Evolutionary conservation across 257 asterid species (phyloP).

Genomic region (Solanum medicagineum): DNA sequence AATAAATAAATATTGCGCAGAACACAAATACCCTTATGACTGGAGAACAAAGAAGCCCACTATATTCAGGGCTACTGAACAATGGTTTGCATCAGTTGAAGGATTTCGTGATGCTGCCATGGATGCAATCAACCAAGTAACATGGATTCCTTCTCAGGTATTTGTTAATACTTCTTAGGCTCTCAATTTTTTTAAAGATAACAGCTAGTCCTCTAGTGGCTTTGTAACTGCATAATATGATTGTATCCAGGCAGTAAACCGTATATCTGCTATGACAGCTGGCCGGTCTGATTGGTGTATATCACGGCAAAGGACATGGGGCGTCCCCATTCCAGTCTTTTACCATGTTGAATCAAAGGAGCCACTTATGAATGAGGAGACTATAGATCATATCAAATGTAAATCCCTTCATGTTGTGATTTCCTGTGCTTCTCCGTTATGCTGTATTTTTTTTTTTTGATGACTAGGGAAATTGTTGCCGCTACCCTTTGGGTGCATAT

Average conservation of each 20-base stretch:
- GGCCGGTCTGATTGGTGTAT: conserved; percentile 98
- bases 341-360: conserved; percentile 76
- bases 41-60: conserved; percentile 99
- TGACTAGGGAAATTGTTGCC: no score
- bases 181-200: not conserved
- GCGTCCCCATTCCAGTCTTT: conserved; percentile 96
- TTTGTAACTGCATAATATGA: not conserved
- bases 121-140: conserved; percentile 72
- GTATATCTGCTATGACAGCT: conserved; percentile 89
- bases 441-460: not conserved
- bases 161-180: not conserved
- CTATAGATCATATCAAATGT: conserved; percentile 74
- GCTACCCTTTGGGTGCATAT: no score
- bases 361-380: conserved; percentile 86
- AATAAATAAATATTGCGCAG: conserved; percentile 21
- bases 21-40: conserved; percentile 97
- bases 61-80: conserved; percentile 97
- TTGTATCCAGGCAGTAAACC: conserved; percentile 60
- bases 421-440: not conserved
- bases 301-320: conserved; percentile 99
- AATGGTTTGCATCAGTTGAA: conserved; percentile 99
- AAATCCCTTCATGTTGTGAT: conserved; percentile 21
- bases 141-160: conserved; percentile 91
- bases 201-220: not conserved
- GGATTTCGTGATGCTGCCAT: conserved; percentile 89